These are phyloP conservation scores for Chlamydomonas sp. DNA, from an alignment of 139 green algal species.

Conservation along the genomic window DNA sequence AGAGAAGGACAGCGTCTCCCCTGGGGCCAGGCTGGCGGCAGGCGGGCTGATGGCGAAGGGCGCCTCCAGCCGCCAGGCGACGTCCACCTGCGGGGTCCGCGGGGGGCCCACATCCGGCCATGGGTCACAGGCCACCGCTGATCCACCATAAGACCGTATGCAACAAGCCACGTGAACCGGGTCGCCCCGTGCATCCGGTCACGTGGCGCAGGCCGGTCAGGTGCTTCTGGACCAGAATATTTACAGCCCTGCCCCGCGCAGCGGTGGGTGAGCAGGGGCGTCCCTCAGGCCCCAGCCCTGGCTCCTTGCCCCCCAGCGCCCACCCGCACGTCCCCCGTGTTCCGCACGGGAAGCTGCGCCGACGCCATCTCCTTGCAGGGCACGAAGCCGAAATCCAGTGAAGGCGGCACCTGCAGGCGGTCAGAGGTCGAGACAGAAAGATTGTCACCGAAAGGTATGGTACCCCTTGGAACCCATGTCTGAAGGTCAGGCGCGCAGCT, in stretches of 20 bases:
- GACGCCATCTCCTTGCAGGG: constrained; percentile 50
- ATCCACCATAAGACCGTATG: background rate
- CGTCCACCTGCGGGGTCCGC: constrained; percentile 35
- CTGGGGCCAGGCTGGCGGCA: constrained; percentile 46
- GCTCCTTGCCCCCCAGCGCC: background rate
- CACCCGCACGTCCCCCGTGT: constrained; percentile 68
- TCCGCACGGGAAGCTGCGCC: constrained; percentile 50
- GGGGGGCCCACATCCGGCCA: too few relatives aligned
- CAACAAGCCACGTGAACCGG: background rate
- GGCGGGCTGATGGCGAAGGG: constrained; percentile 67
- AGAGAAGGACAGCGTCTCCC: constrained; percentile 42
- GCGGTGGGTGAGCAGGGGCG: too few relatives aligned
- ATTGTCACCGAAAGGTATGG: too few relatives aligned
- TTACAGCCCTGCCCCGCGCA: too few relatives aligned
- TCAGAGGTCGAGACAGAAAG: background rate
- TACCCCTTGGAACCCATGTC: too few relatives aligned
- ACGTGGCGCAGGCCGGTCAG: too few relatives aligned
- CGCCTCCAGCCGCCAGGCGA: constrained; percentile 65
- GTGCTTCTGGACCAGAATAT: too few relatives aligned
- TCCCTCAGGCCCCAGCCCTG: too few relatives aligned
- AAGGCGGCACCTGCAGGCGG: constrained; percentile 53
- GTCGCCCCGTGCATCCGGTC: too few relatives aligned
- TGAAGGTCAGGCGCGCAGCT: too few relatives aligned
- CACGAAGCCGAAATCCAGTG: constrained; percentile 68
- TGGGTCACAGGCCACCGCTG: background rate